These are phyloP conservation scores for Yamadazyma aaseri DNA, from an alignment of 1,139 yeast genomes.

Conservation along the genomic window DNA sequence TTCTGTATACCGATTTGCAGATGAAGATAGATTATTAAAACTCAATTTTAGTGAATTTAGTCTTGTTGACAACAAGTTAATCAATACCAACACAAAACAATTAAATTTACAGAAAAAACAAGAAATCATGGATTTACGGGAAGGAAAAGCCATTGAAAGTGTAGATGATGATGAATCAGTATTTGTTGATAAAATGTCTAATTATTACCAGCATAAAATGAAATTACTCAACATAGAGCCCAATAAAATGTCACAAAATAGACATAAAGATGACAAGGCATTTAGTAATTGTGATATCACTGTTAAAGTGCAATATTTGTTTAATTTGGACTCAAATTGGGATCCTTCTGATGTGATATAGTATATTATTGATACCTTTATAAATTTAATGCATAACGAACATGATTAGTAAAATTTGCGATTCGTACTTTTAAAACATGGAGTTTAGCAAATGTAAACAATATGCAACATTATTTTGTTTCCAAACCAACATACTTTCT, in stretches of 20 bases:
- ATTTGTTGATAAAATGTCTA: conserved; percentile 19
- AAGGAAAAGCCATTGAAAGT: conserved; percentile 4
- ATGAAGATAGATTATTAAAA: conserved; percentile 9
- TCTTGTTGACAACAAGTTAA: conserved; percentile 8
- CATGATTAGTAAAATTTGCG: too few species aligned
- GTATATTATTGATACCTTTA: too few species aligned
- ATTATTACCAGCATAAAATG: conserved; percentile 18
- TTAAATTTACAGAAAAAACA: not conserved
- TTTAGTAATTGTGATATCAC: conserved; percentile 23
- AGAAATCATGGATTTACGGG: not conserved
- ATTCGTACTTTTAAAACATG: too few species aligned
- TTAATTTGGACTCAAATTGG: conserved; percentile 10
- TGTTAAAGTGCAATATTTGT: conserved; percentile 20
- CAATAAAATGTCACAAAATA: not conserved
- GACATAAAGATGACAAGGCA: conserved; percentile 15
- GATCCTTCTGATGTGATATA: not conserved
- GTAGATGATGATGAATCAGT: conserved; percentile 14
- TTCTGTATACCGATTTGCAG: conserved; percentile 5
- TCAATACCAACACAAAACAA: conserved; percentile 1
- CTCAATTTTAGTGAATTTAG: conserved; percentile 10
- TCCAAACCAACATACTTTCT: too few species aligned
- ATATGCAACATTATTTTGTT: too few species aligned
- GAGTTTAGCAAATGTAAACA: too few species aligned
- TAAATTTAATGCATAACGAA: too few species aligned
- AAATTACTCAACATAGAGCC: conserved; percentile 5